Conservation (phyloP, 2,329 filamentous ascomycete species). For the Fusarium nelsonii region DNA sequence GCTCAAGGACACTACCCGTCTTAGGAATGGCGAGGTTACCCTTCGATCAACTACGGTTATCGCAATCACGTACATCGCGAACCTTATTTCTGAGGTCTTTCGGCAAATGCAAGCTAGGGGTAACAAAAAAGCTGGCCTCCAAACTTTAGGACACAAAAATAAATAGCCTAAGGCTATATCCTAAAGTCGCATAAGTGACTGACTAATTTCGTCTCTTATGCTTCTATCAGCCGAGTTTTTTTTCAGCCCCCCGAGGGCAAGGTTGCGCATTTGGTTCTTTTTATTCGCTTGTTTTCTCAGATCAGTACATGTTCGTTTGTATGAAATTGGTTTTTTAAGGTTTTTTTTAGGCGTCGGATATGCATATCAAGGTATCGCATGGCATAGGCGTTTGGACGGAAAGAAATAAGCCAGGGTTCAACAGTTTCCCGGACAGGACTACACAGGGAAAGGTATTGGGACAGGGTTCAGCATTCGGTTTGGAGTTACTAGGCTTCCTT, state of each 20-base stretch:
- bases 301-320: constrained; percentile 38
- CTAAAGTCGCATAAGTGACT: too few species aligned
- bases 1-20: constrained; percentile 53
- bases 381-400: constrained; percentile 49
- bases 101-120: too few species aligned
- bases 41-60: constrained; percentile 7
- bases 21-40: constrained; percentile 50
- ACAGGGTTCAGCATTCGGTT: constrained; percentile 34
- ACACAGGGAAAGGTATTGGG: constrained; percentile 23
- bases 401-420: constrained; percentile 32
- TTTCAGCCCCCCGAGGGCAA: too few species aligned
- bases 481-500: constrained; percentile 34
- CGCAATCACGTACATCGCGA: not conserved
- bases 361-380: constrained; percentile 48
- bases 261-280: not conserved
- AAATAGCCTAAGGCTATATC: too few species aligned
- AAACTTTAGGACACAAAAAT: too few species aligned
- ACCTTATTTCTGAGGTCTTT: constrained; percentile 16
- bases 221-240: too few species aligned
- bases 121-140: too few species aligned
- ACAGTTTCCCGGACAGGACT: constrained; percentile 27
- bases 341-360: constrained; percentile 35
- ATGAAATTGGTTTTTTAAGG: constrained; percentile 11
- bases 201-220: too few species aligned
- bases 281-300: constrained; percentile 25